Conservation (phyloP, 805 yeast genomes). For the Candida coleopterorum region DNA sequence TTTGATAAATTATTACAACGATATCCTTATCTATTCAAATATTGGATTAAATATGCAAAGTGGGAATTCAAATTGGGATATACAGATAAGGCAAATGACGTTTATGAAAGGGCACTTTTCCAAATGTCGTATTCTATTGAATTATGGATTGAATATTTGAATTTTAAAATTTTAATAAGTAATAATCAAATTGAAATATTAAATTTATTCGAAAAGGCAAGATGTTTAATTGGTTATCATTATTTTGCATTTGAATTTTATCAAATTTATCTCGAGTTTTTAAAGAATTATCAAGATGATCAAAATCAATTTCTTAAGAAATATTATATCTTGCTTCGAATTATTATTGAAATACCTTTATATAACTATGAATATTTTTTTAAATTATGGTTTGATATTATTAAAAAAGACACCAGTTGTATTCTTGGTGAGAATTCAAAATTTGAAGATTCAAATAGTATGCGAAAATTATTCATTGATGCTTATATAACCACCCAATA, state of each 20-base stretch:
- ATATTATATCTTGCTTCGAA: conserved; percentile 41
- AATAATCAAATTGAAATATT: conserved; percentile 27
- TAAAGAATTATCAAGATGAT: conserved; percentile 28
- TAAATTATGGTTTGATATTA: conserved; percentile 24
- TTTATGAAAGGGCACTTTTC: conserved; percentile 37
- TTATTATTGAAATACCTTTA: conserved; percentile 50
- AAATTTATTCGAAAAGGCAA: conserved; percentile 41
- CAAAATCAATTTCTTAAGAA: conserved; percentile 23
- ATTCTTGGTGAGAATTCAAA: conserved; percentile 13
- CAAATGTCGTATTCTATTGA: conserved; percentile 41
- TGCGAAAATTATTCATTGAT: conserved; percentile 48
- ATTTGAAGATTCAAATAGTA: conserved; percentile 15
- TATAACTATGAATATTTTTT: conserved; percentile 49
- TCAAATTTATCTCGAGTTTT: conserved; percentile 42
- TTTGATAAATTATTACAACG: conserved; percentile 41
- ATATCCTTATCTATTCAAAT: conserved; percentile 48
- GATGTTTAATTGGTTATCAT: conserved; percentile 47
- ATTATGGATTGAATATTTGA: conserved; percentile 48
- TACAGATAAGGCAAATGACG: conserved; percentile 28
- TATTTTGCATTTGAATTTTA: conserved; percentile 50
- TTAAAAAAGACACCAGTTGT: conserved; percentile 3
- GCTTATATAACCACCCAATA: conserved; percentile 53
- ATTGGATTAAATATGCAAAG: conserved; percentile 54
- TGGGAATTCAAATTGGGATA: conserved; percentile 44
- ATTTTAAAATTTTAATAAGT: conserved; percentile 30